Base-by-base conservation (phyloP, 345 rosid genomes). In the Citrus mangshanensis region DNA sequence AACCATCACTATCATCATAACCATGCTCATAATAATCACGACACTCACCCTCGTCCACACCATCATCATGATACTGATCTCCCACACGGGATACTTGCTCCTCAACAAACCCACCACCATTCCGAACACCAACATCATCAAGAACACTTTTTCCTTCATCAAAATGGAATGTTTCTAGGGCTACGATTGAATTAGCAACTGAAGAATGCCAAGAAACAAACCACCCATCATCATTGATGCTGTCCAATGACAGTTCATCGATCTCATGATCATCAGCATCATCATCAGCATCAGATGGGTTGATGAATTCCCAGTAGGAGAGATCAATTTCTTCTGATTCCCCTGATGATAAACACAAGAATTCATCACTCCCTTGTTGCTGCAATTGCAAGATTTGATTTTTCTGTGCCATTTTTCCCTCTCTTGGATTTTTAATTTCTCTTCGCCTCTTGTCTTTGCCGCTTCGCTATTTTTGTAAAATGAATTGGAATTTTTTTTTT, bases 251-350 rank as follows among this genome's bases (percentile, higher is more conserved):
- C 9, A 72, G 25, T 4, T 56, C 56, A 38, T 70, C 73, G 21
- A 60, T 13, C 58, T 6, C 58, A n/a, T 58, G 49, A 58, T 19
- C 58, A 40, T 73, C 49, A n/a, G n/a, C n/a, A n/a, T n/a, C n/a
- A n/a, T n/a, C n/a, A n/a, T n/a, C n/a, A 7, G 84, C 82, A 65
- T 85, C 87, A 9, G 84, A 82, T 35, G 54, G 62, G 68, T 82
- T 75, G 25, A 87, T 42, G 70, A 87, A 74, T 81, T 87, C 90
- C 90, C 90, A 87, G 72, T 67, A 70, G 1, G 85, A 81, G 7
- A 78, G 61, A 70, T 79, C 86, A 30, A 22, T 68, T 3, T 21
- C 76, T 68, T 69, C 80, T 63, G 21, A 49, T 21, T 21, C 62
- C 16, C 9, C 68, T 35, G 35, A 78, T 35, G 60, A 28, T 59